phyloP scores from a whole-genome alignment of 495 filamentous ascomycete genomes.

The Talaromyces stipitatus region DNA sequence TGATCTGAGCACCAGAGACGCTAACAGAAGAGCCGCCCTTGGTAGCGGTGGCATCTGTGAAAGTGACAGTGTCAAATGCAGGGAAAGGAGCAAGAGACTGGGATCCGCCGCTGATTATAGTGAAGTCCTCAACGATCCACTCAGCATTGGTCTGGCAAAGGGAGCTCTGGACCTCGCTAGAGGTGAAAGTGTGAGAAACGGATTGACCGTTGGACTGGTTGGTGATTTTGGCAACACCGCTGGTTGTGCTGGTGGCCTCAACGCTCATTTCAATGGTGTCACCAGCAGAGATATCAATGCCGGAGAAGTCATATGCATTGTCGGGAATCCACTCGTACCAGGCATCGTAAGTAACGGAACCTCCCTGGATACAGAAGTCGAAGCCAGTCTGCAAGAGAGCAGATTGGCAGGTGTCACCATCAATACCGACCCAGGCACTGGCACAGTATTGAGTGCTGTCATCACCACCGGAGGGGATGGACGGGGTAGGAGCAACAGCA shows the following conservation, averaged over 20 bases:
- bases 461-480: constrained; percentile 27
- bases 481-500: constrained; percentile 51
- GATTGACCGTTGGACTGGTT: constrained; percentile 47
- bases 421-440: constrained; percentile 58
- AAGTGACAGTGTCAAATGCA: constrained; percentile 46
- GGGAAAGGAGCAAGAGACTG: constrained; percentile 42
- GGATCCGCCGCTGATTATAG: constrained; percentile 19
- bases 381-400: constrained; percentile 57
- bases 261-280: constrained; percentile 50
- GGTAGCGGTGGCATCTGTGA: constrained; percentile 35
- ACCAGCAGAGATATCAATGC: constrained; percentile 43
- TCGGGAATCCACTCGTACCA: constrained; percentile 65
- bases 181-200: constrained; percentile 43
- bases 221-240: constrained; percentile 46
- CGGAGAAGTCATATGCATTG: constrained; percentile 46
- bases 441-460: constrained; percentile 23
- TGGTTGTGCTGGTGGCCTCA: constrained; percentile 32
- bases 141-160: constrained; percentile 47
- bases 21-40: not conserved
- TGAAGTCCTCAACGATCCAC: constrained; percentile 62
- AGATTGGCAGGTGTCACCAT: constrained; percentile 49
- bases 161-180: constrained; percentile 16
- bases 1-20: not conserved
- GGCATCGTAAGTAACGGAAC: constrained; percentile 35
- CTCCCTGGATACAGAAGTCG: constrained; percentile 42